Evolutionary conservation across 2,329 filamentous ascomycete genomes (phyloP), one percentile per base, ranked within the genome.

Genomic region (Hypoxylon sp.): DNA sequence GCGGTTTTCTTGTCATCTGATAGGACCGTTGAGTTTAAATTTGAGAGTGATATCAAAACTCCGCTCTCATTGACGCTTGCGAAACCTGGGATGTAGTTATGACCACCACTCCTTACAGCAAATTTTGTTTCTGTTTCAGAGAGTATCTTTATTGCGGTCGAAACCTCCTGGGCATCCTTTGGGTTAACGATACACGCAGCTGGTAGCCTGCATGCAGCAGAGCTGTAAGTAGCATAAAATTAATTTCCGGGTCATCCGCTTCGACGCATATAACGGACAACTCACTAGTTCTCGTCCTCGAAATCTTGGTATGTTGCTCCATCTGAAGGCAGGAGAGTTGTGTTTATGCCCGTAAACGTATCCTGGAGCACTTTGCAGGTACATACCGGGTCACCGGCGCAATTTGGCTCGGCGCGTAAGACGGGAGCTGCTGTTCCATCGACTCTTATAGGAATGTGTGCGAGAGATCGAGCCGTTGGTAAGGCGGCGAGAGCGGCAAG

Each of bases 11-110:
- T 70, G 44, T 79, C 78, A 1, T 64, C 62, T 10, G 77, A 77
- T 3, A 79, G 51, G 26, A 66, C 59, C n/a, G 79, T 74, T n/a
- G 74, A 67, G 39, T 77, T 76, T n/a, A 80, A 50, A 33, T 73
- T 61, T 24, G 76, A 76, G 31, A 85, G 74, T 60, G 81, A 81
- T 53, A 85, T 77, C 0, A 78, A 69, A 46, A 79, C 71, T n/a
- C 78, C 74, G 13, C 66, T 59, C 10, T 73, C 72, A 39, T 75
- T 69, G 39, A 75, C 75, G 62, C 73, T 76, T 37, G 73, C 75
- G 51, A 66, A 74, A 51, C 76, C 73, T 1, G 74, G 67, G 2
- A 76, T 73, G 9, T 74, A 76, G 66, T 75, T 77, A 39, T 78
- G 75, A 9, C 77, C 77, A 19, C 76, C 77, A 42, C 76, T 73